Evolutionary conservation across 2,329 filamentous ascomycete species (phyloP).

Genomic region (Magnaporthiopsis poae): DNA sequence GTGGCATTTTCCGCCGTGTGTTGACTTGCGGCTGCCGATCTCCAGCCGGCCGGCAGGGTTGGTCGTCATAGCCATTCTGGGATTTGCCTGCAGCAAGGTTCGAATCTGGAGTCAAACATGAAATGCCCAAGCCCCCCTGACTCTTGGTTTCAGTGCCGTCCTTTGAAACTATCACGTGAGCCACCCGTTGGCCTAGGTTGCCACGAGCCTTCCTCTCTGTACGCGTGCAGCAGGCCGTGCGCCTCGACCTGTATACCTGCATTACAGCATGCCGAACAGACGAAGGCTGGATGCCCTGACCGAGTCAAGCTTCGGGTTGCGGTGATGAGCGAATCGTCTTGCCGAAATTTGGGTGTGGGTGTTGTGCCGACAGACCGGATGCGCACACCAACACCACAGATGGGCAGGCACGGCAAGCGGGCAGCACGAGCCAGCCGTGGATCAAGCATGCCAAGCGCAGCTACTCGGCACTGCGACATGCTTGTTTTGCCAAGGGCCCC

Average conservation of each 20-base stretch:
- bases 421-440: not conserved
- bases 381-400: too few relatives aligned
- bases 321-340: not conserved
- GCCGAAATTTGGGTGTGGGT: too few relatives aligned
- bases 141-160: constrained; percentile 6
- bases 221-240: not conserved
- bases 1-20: not conserved
- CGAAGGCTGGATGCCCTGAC: not conserved
- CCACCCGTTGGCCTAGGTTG: not conserved
- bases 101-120: constrained; percentile 1
- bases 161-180: constrained; percentile 9
- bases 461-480: not conserved
- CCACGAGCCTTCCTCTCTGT: not conserved
- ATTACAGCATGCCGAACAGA: not conserved
- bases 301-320: not conserved
- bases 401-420: too few relatives aligned
- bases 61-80: not conserved
- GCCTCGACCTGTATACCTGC: not conserved
- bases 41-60: not conserved
- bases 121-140: constrained; percentile 1
- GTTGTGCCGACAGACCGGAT: not conserved
- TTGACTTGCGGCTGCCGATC: not conserved
- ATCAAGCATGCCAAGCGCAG: not conserved
- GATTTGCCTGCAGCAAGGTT: not conserved
- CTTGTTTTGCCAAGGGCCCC: not conserved